phyloP scores from a whole-genome alignment of 179 eudicot genomes.

The Beta lomatogona region DNA sequence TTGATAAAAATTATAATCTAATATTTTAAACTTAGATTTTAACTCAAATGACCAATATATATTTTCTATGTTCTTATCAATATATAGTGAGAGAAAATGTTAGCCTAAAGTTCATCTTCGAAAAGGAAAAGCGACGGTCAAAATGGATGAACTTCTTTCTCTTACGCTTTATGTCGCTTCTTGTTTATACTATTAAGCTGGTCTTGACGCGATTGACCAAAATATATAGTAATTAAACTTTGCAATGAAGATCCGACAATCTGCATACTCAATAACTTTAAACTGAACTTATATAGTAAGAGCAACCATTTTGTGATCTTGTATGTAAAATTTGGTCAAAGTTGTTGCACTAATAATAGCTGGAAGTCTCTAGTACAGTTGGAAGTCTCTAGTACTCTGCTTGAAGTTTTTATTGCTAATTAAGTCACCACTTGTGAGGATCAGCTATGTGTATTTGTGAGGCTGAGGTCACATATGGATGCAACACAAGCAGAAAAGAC shows the following conservation, averaged over 20 bases:
- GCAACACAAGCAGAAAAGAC: constrained; percentile 37
- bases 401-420: not conserved
- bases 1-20: too few species aligned
- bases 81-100: too few species aligned
- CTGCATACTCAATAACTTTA: not conserved
- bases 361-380: not conserved
- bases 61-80: too few species aligned
- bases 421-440: constrained; percentile 4
- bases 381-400: not conserved
- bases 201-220: not conserved
- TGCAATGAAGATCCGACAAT: not conserved
- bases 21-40: too few species aligned
- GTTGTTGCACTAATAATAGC: not conserved
- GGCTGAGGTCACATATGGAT: constrained; percentile 41
- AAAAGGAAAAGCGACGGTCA: too few species aligned
- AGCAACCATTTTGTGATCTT: not conserved
- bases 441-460: constrained; percentile 65
- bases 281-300: not conserved
- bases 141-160: too few species aligned
- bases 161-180: not conserved
- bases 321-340: not conserved
- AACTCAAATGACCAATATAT: too few species aligned
- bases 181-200: not conserved
- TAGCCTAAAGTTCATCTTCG: too few species aligned
- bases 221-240: not conserved